Evolutionary conservation across 345 rosid genomes (phyloP), one percentile per base, ranked within the genome.

Genomic region (Arabidopsis arenosa): DNA sequence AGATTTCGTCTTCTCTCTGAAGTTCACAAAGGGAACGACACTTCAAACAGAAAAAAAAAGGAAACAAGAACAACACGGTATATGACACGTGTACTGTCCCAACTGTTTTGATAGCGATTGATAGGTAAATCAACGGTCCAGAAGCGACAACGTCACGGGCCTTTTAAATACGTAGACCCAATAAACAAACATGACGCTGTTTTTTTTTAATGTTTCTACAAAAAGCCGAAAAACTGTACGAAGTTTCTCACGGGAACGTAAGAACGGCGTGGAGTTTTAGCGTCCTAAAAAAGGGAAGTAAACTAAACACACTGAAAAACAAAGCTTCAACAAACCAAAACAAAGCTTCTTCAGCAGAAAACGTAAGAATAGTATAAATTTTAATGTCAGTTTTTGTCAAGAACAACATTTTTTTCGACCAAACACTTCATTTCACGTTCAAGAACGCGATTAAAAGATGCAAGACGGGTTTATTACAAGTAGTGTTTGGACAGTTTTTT

Each of bases 101-200:
- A 63, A 47, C 65, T 70, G 44, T 9, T 13, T 1, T 64, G 72
- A 77, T 47, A 57, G 58, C 43, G 75, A 76, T 53, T 77, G 76
- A 63, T 77, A n/a, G 47, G 51, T 23, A 45, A 76, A 76, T 76
- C 75, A 67, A 75, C 74, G 79, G 79, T 63, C 66, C 45, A 70
- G 14, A 18, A 70, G 33, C 60, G 70, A 76, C 65, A 43, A 60
- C 64, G 64, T 76, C 70, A 40, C 55, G 39, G 13, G 69, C 1
- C 48, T 52, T 33, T 60, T 68, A 30, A 66, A 51, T 61, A 68
- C 21, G 75, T 68, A 11, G 70, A 48, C 23, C 60, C 15, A 44
- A 15, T 9, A 14, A 17, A 37, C 5, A 17, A 45, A 62, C 64
- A 63, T 67, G 75, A 55, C 4, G 70, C 49, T 12, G 64, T 68